phyloP scores from a whole-genome alignment of 257 asterid genomes.

The Salvia miltiorrhiza region DNA sequence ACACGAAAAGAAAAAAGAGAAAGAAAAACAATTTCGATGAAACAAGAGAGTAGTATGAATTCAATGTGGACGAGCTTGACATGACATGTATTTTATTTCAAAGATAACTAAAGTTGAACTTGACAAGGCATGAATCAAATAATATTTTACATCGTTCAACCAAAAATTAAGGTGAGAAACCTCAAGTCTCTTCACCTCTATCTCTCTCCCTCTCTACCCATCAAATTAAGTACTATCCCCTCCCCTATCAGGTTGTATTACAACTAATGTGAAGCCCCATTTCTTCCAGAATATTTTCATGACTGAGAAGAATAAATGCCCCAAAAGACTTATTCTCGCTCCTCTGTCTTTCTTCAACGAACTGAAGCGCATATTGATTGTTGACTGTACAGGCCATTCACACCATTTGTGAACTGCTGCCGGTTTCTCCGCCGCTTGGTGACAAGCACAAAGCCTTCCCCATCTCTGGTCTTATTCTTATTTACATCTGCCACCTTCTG shows the following conservation, averaged over 20 bases:
- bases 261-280: conserved; percentile 17
- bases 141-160: conserved; percentile 29
- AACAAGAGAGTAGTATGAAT: too few species aligned
- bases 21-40: too few species aligned
- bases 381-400: conserved; percentile 63
- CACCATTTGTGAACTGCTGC: conserved; percentile 66
- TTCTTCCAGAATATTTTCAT: not conserved
- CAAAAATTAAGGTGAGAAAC: conserved; percentile 30
- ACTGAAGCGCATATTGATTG: conserved; percentile 88
- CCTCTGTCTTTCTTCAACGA: conserved; percentile 44
- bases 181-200: conserved; percentile 21
- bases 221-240: not conserved
- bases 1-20: too few species aligned
- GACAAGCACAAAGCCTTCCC: conserved; percentile 90
- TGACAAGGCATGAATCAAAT: conserved; percentile 24
- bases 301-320: conserved; percentile 13
- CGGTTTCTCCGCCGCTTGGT: conserved; percentile 80
- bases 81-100: too few species aligned
- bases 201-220: conserved; percentile 7
- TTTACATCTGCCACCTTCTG: conserved; percentile 33
- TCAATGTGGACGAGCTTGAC: too few species aligned
- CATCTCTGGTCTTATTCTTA: conserved; percentile 49
- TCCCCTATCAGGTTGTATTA: not conserved
- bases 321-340: not conserved
- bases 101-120: conserved; percentile 8